Evolutionary conservation across 1,284 basidiomycete genomes (phyloP), one percentile per base, ranked within the genome.

Genomic region (Vanrija pseudolonga): DNA sequence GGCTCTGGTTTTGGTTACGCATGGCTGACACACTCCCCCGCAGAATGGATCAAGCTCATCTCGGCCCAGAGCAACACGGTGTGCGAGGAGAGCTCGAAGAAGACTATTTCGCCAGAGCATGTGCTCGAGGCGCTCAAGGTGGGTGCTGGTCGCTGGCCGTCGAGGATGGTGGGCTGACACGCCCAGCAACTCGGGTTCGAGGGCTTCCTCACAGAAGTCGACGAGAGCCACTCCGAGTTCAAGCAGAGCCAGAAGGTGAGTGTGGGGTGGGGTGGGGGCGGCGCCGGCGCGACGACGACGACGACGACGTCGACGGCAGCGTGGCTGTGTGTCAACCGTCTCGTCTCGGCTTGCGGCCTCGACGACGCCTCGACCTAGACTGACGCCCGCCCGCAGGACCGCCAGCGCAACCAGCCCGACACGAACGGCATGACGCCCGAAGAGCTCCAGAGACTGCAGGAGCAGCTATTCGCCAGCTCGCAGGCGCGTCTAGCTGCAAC

Each of bases 31-130:
- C 22, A n/a, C 19, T 24, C 24, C 19, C 46, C n/a, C n/a, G n/a
- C 61, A 97, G 95, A 99, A 81, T 99, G 98, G 77, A 95, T 99
- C 65, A 91, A 97, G 72, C 79, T 98, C 71, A 88, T 99, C 70
- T 96, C 96, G 15, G 94, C 94, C 7, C 93, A 98, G 76, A 89
- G 94, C 50, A 98, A 98, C 77, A 92, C 97, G 64, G 91, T 97
- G 56, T 99, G 96, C 75, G 96, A 98, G 71, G 87, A 90, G 73
- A 92, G 94, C 68, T 88, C 89, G n/a, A 98, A 98, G 80, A 99
- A 98, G 81, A 99, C 95, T 0, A 98, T 99, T 65, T 90, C 93
- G 4, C 95, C 96, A 2, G 95, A 99, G 69, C 95, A 99, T 71
- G 94, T 98, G 45, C 87, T 97, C 42, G 81, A 84, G 37, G 96